These are phyloP conservation scores for Carallia pectinifolia DNA, from an alignment of 345 rosid species.

Conservation along the genomic window DNA sequence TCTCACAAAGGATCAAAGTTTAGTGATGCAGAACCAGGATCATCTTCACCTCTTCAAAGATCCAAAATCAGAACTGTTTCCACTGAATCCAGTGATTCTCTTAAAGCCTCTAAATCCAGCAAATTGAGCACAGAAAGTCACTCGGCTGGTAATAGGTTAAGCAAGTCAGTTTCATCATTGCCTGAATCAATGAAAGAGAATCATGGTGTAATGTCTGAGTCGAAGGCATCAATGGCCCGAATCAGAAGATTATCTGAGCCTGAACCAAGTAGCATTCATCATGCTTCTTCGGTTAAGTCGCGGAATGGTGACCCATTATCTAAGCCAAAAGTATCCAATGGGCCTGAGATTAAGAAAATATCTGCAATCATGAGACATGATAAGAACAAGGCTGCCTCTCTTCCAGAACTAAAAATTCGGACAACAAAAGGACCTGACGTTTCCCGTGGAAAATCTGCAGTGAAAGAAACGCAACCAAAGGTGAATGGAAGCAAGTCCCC, in stretches of 20 bases:
- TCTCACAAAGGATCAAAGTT: constrained; percentile 75
- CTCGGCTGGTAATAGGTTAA: constrained; percentile 53
- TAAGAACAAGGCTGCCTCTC: constrained; percentile 69
- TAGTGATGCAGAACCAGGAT: constrained; percentile 73
- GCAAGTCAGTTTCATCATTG: constrained; percentile 58
- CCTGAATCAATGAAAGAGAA: constrained; percentile 59
- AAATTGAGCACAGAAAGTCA: constrained; percentile 48
- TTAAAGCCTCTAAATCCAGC: constrained; percentile 50
- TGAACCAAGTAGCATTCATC: constrained; percentile 41
- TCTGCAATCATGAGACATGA: constrained; percentile 82
- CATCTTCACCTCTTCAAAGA: constrained; percentile 67
- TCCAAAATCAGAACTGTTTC: constrained; percentile 47
- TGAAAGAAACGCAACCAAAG: constrained; percentile 31
- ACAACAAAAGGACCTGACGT: constrained; percentile 39
- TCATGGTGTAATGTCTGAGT: constrained; percentile 38
- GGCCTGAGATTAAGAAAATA: constrained; percentile 64
- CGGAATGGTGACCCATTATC: constrained; percentile 38
- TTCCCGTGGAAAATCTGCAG: constrained; percentile 32
- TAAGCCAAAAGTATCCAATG: constrained; percentile 45
- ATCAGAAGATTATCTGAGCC: constrained; percentile 88
- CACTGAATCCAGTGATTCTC: constrained; percentile 46
- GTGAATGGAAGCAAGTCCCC: constrained; percentile 34
- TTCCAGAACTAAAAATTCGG: constrained; percentile 71
- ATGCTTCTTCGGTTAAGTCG: constrained; percentile 48
- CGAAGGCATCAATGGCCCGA: constrained; percentile 58